Evolutionary conservation across 345 rosid species (phyloP).

Genomic region (Euclidium syriacum): DNA sequence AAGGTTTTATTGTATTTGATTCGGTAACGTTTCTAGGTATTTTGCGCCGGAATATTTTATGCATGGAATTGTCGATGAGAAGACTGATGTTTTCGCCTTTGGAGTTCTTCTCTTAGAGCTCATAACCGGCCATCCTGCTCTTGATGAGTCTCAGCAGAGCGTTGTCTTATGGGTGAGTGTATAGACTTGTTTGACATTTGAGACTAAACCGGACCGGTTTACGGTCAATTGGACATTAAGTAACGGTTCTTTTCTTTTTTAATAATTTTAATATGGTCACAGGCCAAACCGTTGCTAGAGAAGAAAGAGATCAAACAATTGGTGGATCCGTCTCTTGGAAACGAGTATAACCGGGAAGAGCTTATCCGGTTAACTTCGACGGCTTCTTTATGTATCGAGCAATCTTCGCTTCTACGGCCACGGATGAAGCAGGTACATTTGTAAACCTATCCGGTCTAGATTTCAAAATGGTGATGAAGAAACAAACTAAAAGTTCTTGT

Average conservation of each 20-base stretch:
- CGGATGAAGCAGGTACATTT: conserved; percentile 76
- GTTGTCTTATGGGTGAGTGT: conserved; percentile 73
- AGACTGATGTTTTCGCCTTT: conserved; percentile 82
- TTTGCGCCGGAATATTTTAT: conserved; percentile 94
- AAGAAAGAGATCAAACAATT: conserved; percentile 43
- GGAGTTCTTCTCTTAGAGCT: conserved; percentile 93
- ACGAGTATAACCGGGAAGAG: conserved; percentile 57
- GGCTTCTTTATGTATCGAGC: conserved; percentile 77
- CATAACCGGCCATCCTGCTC: conserved; percentile 70
- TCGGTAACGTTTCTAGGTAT: conserved; percentile 41
- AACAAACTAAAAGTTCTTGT: neutral
- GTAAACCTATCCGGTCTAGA: neutral
- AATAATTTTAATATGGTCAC: conserved; percentile 3
- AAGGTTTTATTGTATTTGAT: neutral
- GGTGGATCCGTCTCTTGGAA: conserved; percentile 59
- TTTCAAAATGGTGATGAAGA: neutral
- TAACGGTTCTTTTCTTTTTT: conserved; percentile 1
- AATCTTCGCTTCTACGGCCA: conserved; percentile 80
- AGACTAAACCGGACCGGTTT: neutral
- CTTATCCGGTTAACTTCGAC: conserved; percentile 56
- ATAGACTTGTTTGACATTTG: neutral
- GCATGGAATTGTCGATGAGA: conserved; percentile 93
- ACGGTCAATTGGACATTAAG: neutral
- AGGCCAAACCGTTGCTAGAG: conserved; percentile 86
- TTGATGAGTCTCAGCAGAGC: conserved; percentile 63